A percentile compares a stretch with the other conserved stretches of the same genome.
phyloP scores from a whole-genome alignment of 345 rosid genomes.

The Cardamine occulta region DNA sequence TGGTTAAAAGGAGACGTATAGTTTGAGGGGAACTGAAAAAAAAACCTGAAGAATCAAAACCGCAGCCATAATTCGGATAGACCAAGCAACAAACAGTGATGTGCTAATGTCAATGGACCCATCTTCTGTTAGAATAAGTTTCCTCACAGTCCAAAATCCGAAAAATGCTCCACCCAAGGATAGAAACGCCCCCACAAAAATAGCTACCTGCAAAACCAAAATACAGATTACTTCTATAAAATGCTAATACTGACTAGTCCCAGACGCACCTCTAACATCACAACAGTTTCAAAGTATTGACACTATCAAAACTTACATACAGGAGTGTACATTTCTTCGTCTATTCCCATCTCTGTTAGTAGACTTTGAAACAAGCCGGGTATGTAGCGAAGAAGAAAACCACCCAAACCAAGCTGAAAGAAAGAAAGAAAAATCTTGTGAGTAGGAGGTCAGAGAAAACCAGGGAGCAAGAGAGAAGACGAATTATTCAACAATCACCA shows the following conservation, averaged over 20 bases:
- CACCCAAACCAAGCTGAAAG: slow-evolving; percentile 82
- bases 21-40: background rate
- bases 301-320: slow-evolving; percentile 78
- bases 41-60: slow-evolving; percentile 83
- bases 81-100: slow-evolving; percentile 77
- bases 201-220: slow-evolving; percentile 58
- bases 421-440: slow-evolving; percentile 1
- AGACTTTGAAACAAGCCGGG: slow-evolving; percentile 64
- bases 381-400: slow-evolving; percentile 77
- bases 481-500: slow-evolving; percentile 55
- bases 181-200: slow-evolving; percentile 73
- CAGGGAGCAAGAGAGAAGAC: background rate
- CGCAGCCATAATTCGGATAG: slow-evolving; percentile 67
- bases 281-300: slow-evolving; percentile 11
- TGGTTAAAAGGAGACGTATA: background rate
- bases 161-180: slow-evolving; percentile 89
- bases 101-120: slow-evolving; percentile 81
- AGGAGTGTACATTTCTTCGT: slow-evolving; percentile 97
- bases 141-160: slow-evolving; percentile 92
- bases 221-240: background rate
- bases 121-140: slow-evolving; percentile 80
- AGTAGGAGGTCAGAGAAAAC: background rate
- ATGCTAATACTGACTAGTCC: background rate
- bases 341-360: slow-evolving; percentile 79
- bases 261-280: background rate